phyloP scores from a whole-genome alignment of 495 filamentous ascomycete species.

The Hypoxylon cercidicola region DNA sequence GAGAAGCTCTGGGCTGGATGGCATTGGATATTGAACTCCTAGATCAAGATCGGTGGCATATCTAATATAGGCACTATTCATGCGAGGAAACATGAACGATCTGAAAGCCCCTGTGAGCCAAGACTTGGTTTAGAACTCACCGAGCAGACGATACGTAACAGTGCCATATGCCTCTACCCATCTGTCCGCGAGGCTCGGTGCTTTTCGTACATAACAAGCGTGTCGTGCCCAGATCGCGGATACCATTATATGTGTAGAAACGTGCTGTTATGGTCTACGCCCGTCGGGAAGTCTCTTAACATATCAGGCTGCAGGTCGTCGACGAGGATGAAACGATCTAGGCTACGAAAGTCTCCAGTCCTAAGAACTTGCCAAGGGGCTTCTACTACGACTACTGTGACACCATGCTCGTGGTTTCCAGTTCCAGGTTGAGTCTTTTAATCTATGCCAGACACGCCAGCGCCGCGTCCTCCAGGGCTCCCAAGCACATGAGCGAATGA shows the following conservation, averaged over 20 bases:
- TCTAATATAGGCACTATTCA: slow-evolving; percentile 23
- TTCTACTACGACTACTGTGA: no score
- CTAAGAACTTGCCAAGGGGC: no score
- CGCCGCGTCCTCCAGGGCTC: not conserved
- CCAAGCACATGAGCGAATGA: slow-evolving; percentile 1
- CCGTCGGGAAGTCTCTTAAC: not conserved
- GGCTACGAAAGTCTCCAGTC: no score
- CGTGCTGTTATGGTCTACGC: not conserved
- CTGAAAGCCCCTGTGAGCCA: no score
- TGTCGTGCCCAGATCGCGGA: not conserved
- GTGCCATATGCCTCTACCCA: not conserved
- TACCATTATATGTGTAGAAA: not conserved
- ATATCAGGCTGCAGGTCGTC: not conserved
- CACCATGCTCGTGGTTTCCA: not conserved
- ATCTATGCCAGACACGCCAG: slow-evolving; percentile 22
- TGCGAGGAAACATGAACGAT: no score
- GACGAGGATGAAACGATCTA: no score
- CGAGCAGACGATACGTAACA: not conserved
- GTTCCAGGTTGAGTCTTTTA: not conserved
- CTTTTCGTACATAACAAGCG: not conserved
- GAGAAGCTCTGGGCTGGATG: slow-evolving; percentile 14
- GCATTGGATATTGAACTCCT: slow-evolving; percentile 15
- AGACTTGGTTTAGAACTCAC: not conserved
- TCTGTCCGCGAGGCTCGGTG: not conserved
- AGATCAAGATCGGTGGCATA: slow-evolving; percentile 19